These are phyloP conservation scores for Solanum sejunctum DNA, from an alignment of 257 asterid species.

Conservation along the genomic window DNA sequence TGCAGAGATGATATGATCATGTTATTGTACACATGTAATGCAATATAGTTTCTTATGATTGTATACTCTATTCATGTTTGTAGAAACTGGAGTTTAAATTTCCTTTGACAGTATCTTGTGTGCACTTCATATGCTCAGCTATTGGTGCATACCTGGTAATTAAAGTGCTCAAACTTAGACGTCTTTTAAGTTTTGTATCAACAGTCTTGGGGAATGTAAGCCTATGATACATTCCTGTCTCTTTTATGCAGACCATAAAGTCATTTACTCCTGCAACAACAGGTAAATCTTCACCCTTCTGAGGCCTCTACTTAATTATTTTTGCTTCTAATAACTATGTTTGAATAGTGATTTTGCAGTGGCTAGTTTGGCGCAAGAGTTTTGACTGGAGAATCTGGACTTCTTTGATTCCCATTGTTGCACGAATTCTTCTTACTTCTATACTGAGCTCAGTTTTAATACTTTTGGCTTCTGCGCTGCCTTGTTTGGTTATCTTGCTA, in stretches of 20 bases:
- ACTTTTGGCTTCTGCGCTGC: constrained; percentile 72
- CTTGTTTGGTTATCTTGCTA: constrained; percentile 70
- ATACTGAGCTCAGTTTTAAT: constrained; percentile 75
- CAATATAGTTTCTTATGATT: not conserved
- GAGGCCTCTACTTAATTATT: not conserved
- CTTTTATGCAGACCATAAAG: constrained; percentile 83
- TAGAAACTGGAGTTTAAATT: not conserved
- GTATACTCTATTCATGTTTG: not conserved
- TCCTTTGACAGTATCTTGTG: not conserved
- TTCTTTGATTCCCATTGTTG: constrained; percentile 70
- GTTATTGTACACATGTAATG: not conserved
- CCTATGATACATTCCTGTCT: constrained; percentile 66
- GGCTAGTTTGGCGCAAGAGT: constrained; percentile 67
- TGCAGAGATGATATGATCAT: not conserved
- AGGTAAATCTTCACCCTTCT: constrained; percentile 20
- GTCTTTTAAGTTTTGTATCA: constrained; percentile 74
- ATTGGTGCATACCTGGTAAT: constrained; percentile 58
- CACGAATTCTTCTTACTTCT: constrained; percentile 73
- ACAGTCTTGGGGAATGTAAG: constrained; percentile 72
- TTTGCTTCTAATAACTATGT: not conserved
- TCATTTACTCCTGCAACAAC: constrained; percentile 84
- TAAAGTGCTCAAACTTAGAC: constrained; percentile 58
- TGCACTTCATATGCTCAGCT: constrained; percentile 50
- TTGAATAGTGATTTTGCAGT: constrained; percentile 57
- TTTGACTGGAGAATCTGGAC: constrained; percentile 79